Evolutionary conservation across 768 basidiomycete genomes (phyloP), one percentile per base, ranked within the genome.

Genomic region (Hygrophoropsis aurantiaca): DNA sequence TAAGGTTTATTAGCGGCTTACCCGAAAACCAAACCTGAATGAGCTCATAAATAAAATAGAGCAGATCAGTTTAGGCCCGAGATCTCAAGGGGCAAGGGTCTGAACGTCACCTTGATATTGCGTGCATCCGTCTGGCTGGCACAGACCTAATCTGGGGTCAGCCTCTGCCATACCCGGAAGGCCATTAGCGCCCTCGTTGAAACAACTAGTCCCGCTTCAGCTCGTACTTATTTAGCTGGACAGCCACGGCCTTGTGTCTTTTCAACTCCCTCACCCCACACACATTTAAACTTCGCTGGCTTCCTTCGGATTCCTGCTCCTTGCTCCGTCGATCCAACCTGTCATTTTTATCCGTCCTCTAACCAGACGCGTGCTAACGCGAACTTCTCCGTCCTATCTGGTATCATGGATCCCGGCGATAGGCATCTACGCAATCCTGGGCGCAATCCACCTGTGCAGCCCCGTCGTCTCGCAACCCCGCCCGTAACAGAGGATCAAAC

Each of bases 351-450:
- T 39, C 52, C 47, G 44, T 19, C 42, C 34, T 23, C 34, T 43
- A 13, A 34, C 34, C 32, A 20, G 25, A 23, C 40, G 35, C 46
- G 40, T 32, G 55, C 64, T 67, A 38, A 61, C 46, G 25, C 24
- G 19, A 21, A 9, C 30, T 43, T 32, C 46, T 42, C 44, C 6
- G 25, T 46, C 44, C 16, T 42, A 10, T 30, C 6, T 13, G 27
- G 7, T 30, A 21, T 47, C 20, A 73, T 73, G 71, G 71, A 73
- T 56, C 62, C 58, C 43, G n/a, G n/a, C n/a, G 65, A 62, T 49
- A 70, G 67, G 53, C 67, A 69, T 39, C 50, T 69, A 50, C 67
- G 63, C 56, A 51, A 55, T 37, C 60, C 64, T 44, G 64, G 58
- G 58, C 66, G 62, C 5, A 66, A 60, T 41, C 52, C 53, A 23